These are phyloP conservation scores for Arthromyces matolae DNA, from an alignment of 768 basidiomycete genomes.

Conservation along the genomic window DNA sequence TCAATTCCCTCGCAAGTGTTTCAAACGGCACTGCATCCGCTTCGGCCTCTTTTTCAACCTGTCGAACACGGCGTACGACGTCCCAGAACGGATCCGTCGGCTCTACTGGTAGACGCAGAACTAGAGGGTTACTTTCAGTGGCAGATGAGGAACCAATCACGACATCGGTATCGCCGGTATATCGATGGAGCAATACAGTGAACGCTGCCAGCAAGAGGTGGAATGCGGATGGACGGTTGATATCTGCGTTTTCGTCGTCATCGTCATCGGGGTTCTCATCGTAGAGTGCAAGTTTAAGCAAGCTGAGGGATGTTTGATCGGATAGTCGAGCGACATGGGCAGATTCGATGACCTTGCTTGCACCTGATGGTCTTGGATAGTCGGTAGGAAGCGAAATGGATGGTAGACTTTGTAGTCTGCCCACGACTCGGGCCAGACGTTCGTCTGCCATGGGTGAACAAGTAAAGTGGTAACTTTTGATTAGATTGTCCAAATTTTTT, in stretches of 20 bases:
- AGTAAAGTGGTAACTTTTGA: too few relatives aligned
- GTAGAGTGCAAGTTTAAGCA: slow-evolving; percentile 79
- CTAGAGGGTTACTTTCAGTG: slow-evolving; percentile 68
- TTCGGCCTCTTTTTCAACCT: slow-evolving; percentile 79
- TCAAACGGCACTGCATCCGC: slow-evolving; percentile 81
- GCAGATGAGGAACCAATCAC: slow-evolving; percentile 88
- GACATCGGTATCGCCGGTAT: slow-evolving; percentile 93
- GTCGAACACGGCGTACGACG: slow-evolving; percentile 80
- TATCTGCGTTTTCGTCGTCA: slow-evolving; percentile 40
- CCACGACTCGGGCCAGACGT: slow-evolving; percentile 53
- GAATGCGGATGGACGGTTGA: slow-evolving; percentile 72
- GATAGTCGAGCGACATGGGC: slow-evolving; percentile 70
- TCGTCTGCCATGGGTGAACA: slow-evolving; percentile 38
- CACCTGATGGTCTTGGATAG: slow-evolving; percentile 79
- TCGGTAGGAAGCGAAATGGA: slow-evolving; percentile 93
- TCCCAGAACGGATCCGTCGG: slow-evolving; percentile 88
- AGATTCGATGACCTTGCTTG: slow-evolving; percentile 81
- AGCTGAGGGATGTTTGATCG: slow-evolving; percentile 67
- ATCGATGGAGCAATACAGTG: slow-evolving; percentile 84
- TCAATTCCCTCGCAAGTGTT: slow-evolving; percentile 62
- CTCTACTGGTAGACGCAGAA: slow-evolving; percentile 80
- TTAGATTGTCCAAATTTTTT: slow-evolving; percentile 19
- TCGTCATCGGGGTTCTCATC: slow-evolving; percentile 52
- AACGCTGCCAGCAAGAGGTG: slow-evolving; percentile 93
- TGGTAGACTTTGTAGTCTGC: slow-evolving; percentile 75